Evolutionary conservation across 129 eudicot species (phyloP), one percentile per base, ranked within the genome.

Genomic region (Flaveria sonorensis): DNA sequence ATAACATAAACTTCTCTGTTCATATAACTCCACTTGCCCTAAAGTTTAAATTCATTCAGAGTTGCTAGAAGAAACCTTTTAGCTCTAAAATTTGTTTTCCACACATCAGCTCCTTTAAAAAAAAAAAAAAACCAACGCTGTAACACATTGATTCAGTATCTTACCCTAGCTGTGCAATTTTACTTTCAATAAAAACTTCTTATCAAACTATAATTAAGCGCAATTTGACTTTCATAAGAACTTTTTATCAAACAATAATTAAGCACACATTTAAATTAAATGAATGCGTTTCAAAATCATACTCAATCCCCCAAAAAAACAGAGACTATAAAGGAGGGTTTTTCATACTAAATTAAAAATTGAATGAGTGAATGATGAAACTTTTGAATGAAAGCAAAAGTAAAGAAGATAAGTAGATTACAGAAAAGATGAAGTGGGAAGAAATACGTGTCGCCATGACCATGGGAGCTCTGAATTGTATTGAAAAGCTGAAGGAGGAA

Each of bases 381-480:
- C 0, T 24, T 32, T 9, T 7, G 28, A 46, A 61, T 6, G 10
- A 60, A 0, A 60, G 14, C 0, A 70, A 26, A 60, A 59, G 3
- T 18, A 23, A 24, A 10, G 32, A 21, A 70, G 36, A 76, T 7
- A 61, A 45, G 9, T 23, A 53, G 77, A 71, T 79, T 79, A 79
- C 82, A 48, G 65, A 21, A 10, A 71, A 61, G 48, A 79, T 20
- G 65, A 70, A 48, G 20, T 71, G 82, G 53, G 77, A 48, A 70
- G 82, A 79, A 79, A 79, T 36, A 48, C 82, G 72, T 59, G 66
- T 71, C 65, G 77, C 64, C 82, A 78, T 68, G 59, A 76, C 70
- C 81, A 78, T 78, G 61, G 36, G 69, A 56, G 75, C 59, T 63
- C 39, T 56, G 70, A 18, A 30, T 77, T 26, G 6, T 71, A 51